Conservation (phyloP, 352 stramenopile genomes). For the Globisporangium sylvaticum region DNA sequence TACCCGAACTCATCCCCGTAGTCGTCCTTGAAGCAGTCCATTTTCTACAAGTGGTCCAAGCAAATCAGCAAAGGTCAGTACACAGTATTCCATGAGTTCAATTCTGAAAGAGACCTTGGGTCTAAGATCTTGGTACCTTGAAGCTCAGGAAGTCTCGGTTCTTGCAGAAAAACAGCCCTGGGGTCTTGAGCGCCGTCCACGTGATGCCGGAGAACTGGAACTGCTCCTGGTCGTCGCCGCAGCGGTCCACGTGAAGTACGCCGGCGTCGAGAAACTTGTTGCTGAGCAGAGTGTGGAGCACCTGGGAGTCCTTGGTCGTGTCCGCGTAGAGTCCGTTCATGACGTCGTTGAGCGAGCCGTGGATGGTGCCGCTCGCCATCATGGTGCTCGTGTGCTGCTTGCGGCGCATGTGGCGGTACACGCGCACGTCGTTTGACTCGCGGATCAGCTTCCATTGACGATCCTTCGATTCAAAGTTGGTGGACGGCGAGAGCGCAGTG, state of each 20-base stretch:
- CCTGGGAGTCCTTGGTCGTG: constrained; percentile 56
- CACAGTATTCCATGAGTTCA: background rate
- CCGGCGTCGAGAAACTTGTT: constrained; percentile 45
- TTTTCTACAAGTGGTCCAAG: constrained; percentile 38
- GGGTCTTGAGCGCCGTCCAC: constrained; percentile 61
- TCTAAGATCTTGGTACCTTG: constrained; percentile 26
- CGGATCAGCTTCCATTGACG: constrained; percentile 65
- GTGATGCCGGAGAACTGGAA: constrained; percentile 76
- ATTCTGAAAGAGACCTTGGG: background rate
- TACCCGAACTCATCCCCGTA: constrained; percentile 63
- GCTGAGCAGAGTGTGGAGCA: constrained; percentile 62
- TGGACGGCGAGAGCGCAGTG: background rate
- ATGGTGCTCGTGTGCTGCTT: constrained; percentile 45
- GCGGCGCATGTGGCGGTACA: constrained; percentile 44
- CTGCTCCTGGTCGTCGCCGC: constrained; percentile 46
- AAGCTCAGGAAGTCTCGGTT: constrained; percentile 74
- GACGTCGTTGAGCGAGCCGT: constrained; percentile 59
- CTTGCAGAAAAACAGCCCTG: constrained; percentile 49
- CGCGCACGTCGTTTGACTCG: constrained; percentile 56
- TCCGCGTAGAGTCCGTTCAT: constrained; percentile 80
- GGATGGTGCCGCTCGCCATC: constrained; percentile 55
- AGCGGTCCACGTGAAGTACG: constrained; percentile 70
- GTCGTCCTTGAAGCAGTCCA: constrained; percentile 54
- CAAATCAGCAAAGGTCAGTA: constrained; percentile 1
- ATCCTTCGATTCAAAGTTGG: constrained; percentile 15